A percentile compares a stretch with the other conserved stretches of the same genome.
Evolutionary conservation across 2,329 filamentous ascomycete genomes (phyloP).

Genomic region (Trichoderma sp.): DNA sequence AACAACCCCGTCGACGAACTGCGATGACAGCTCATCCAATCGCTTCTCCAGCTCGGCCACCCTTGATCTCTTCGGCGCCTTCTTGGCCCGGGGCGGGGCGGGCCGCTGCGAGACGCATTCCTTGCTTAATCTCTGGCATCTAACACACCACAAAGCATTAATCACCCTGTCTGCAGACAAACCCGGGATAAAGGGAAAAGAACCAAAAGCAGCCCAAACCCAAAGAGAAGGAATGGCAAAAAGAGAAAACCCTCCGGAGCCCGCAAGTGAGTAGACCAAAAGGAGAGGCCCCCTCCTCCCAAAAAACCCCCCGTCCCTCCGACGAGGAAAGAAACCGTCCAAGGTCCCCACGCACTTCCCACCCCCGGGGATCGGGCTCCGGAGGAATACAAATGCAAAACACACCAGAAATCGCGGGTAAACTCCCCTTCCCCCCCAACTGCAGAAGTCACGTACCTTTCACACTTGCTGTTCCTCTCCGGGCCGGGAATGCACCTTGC

Average conservation of each 20-base stretch:
- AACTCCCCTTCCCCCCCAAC: neutral
- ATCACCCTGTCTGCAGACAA: neutral
- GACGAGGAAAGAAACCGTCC: neutral
- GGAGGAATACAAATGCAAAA: neutral
- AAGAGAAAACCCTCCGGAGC: neutral
- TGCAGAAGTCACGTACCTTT: conserved; percentile 39
- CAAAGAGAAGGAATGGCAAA: neutral
- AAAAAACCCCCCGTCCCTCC: neutral
- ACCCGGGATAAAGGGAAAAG: neutral
- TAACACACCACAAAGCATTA: conserved; percentile 24
- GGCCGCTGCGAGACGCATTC: conserved; percentile 46
- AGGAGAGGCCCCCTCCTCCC: neutral
- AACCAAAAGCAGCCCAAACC: neutral
- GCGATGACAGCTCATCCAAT: conserved; percentile 47
- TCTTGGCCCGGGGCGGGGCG: conserved; percentile 47
- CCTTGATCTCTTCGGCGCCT: conserved; percentile 45
- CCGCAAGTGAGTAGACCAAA: neutral
- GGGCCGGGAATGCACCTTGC: conserved; percentile 47
- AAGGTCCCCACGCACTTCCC: conserved; percentile 1
- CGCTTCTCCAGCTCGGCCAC: conserved; percentile 51
- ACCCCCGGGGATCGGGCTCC: neutral
- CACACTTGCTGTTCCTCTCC: conserved; percentile 41
- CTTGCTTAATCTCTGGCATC: conserved; percentile 48
- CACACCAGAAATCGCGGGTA: neutral
- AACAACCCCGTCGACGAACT: conserved; percentile 34